phyloP scores from a whole-genome alignment of 139 green algal species.

The Spirogloea muscicola region DNA sequence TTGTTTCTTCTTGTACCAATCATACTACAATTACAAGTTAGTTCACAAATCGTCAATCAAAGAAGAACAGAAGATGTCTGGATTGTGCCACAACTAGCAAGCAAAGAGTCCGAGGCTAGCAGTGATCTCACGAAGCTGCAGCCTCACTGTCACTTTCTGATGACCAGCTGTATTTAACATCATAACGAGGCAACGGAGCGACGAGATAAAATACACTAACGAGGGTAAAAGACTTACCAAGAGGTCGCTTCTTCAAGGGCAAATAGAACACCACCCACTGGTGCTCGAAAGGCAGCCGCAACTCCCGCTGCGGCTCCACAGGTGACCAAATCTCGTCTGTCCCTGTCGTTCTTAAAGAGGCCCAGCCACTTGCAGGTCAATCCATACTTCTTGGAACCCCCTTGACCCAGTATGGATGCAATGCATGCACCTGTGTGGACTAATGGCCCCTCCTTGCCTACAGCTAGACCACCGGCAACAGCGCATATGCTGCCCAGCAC shows the following conservation, averaged over 20 bases:
- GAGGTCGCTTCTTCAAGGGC: constrained; percentile 75
- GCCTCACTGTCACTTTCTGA: background rate
- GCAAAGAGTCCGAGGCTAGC: background rate
- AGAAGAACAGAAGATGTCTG: background rate
- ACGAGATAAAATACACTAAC: background rate
- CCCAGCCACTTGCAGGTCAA: constrained; percentile 54
- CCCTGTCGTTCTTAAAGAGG: constrained; percentile 53
- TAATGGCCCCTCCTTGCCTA: constrained; percentile 83
- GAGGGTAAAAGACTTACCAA: constrained; percentile 8
- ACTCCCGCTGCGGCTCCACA: constrained; percentile 71
- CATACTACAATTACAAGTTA: no score
- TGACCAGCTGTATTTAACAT: no score
- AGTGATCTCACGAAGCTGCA: background rate
- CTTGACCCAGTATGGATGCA: constrained; percentile 53
- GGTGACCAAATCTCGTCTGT: constrained; percentile 48
- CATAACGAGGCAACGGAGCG: background rate
- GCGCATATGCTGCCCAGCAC: constrained; percentile 57
- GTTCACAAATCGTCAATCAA: no score
- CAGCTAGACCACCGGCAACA: constrained; percentile 67
- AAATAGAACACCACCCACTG: constrained; percentile 81
- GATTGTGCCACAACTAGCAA: background rate
- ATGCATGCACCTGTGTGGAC: constrained; percentile 74
- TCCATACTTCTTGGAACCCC: constrained; percentile 30
- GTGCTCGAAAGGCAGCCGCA: constrained; percentile 74
- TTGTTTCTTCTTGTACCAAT: no score